These are phyloP conservation scores for Pharus latifolius DNA, from an alignment of 176 grass and related monocot species.

Conservation along the genomic window DNA sequence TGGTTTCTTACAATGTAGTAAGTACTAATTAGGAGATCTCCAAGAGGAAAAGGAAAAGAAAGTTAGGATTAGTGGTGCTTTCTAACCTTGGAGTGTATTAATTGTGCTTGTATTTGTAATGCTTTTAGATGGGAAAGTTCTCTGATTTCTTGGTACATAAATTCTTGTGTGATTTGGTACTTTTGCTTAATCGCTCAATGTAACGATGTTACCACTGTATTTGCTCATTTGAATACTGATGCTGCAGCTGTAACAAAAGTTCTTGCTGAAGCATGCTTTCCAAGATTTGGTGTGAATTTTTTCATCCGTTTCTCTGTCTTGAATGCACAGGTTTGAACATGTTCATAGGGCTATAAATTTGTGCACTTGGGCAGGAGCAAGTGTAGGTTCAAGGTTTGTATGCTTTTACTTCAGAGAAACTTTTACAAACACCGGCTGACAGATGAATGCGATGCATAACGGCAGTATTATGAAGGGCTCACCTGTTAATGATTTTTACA, in stretches of 20 bases:
- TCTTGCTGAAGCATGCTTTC: not conserved
- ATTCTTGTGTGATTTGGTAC: not conserved
- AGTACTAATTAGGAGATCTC: not conserved
- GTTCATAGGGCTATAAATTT: too few species aligned
- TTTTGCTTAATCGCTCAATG: not conserved
- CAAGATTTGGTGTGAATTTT: too few species aligned
- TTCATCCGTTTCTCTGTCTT: too few species aligned
- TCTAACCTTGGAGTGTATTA: not conserved
- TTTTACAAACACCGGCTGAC: too few species aligned
- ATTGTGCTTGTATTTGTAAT: not conserved
- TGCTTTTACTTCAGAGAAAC: too few species aligned
- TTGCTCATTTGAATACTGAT: not conserved
- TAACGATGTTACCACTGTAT: not conserved
- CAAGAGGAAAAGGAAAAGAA: not conserved
- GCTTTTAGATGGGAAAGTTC: not conserved
- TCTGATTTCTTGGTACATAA: not conserved
- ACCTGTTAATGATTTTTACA: too few species aligned
- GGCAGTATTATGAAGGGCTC: too few species aligned
- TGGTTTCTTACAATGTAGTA: not conserved
- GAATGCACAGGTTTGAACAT: too few species aligned
- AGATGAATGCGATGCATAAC: too few species aligned
- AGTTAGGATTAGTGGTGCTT: not conserved
- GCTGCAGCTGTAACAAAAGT: not conserved
- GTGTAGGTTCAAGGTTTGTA: too few species aligned
- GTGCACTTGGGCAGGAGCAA: too few species aligned